Evolutionary conservation across 1,139 yeast species (phyloP), one percentile per base, ranked within the genome.

Genomic region (Diutina rugosa): DNA sequence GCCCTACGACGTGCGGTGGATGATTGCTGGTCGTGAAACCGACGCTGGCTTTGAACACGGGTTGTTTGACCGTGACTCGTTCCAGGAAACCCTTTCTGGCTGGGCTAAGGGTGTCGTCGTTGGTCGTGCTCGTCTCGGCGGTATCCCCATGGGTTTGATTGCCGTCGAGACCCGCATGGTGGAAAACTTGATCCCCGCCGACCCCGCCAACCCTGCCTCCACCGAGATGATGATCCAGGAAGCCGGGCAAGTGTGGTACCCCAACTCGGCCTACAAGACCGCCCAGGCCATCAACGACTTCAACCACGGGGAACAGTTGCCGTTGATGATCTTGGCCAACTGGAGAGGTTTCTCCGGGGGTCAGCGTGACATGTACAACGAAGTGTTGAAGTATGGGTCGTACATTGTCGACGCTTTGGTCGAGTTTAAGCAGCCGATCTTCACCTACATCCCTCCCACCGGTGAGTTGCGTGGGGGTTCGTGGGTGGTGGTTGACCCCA

Each of bases 311-410:
- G 99, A 93, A 73, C 95, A 90, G 72, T 80, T 93, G 67, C 99
- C 99, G 61, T 80, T 93, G 72, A 90, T 93, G 96, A 90, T 93
- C 64, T 76, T 93, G 66, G 99, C 99, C 58, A 93, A 93, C 81
- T 93, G 99, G 99, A 87, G 99, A 84, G 99, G 99, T 68, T 93
- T 93, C 83, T 90, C 97, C 62, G 99, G 99, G 78, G 99, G 99
- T 72, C 99, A 95, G 78, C 87, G 97, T 71, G 99, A 93, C 73
- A 93, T 93, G 99, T 95, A 87, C 81, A 90, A 91, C 67, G 99
- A 93, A 75, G 96, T 93, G 56, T 84, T 93, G 75, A 93, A 93
- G 73, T 93, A 89, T 69, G 99, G 99, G 69, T 85, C 98, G 4
- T 90, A 80, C 72, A 93, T 93, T 73, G 99, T 93, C 62, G 99